These are phyloP conservation scores for Zizania latifolia DNA, from an alignment of 176 grass and related monocot genomes.

Conservation along the genomic window DNA sequence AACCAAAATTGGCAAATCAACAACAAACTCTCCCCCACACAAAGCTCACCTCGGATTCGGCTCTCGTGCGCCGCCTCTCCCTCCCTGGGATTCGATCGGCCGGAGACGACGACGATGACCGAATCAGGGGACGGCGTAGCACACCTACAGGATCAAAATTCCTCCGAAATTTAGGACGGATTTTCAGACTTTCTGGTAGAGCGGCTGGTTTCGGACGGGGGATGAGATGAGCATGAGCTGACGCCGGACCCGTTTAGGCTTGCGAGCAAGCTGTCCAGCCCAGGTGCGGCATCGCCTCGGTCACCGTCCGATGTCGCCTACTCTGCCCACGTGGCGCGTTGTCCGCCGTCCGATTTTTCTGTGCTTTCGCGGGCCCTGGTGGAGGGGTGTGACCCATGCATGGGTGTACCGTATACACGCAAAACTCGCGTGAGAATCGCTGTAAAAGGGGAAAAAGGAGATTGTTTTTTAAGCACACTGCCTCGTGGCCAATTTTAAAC, in stretches of 20 bases:
- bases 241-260: no score
- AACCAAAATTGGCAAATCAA: background rate
- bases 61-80: background rate
- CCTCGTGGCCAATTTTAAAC: no score
- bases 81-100: no score
- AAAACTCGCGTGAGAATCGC: background rate
- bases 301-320: background rate
- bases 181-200: no score
- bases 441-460: background rate
- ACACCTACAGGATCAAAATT: background rate
- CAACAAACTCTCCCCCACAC: background rate
- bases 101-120: no score
- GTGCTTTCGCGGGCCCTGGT: background rate
- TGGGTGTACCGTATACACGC: no score
- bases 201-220: no score
- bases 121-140: background rate
- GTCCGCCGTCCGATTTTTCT: background rate
- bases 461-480: no score
- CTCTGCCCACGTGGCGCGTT: background rate
- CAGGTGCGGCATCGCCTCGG: no score
- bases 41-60: background rate
- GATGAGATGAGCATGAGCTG: background rate
- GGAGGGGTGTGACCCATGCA: no score
- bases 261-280: no score
- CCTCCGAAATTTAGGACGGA: background rate